Evolutionary conservation across 805 yeast species (phyloP), one percentile per base, ranked within the genome.

Genomic region (Jamesozyma spencerorum): DNA sequence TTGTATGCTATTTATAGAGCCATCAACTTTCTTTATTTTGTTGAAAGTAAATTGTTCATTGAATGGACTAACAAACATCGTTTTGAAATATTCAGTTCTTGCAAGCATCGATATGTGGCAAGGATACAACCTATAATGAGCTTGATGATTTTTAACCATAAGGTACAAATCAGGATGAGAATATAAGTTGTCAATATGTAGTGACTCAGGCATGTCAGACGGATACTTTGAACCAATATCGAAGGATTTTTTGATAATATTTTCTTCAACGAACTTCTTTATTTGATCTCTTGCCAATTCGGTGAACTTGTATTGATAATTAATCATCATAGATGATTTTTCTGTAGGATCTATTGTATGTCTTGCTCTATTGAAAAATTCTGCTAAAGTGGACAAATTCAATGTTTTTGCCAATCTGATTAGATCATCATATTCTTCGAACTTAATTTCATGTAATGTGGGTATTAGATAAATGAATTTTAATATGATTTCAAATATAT

Each of bases 51-150:
- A 7, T n/a, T 24, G 18, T 55, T 71, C 77, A 3, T 53, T 43
- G 42, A 74, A 73, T 1, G 68, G 55, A 1, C 84, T 76, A 8
- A 65, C 55, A 53, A 84, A 76, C 79, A 82, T 71, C 2, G 76
- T 69, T 38, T 69, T 74, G 51, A 75, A 84, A 56, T 79, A 83
- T 34, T 74, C 81, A 2, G 83, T 72, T 31, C 87, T 61, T 4
- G 70, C 58, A 18, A 84, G 54, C 37, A 83, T 70, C 0, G 83
- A 69, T 32, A 78, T 65, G 56, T 84, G 84, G 4, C 70, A 77
- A 1, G 90, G 88, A 51, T 75, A 82, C 43, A 66, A 68, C 0
- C 57, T 51, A 36, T 54, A 32, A 3, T 29, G 39, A 18, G 45
- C 46, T 2, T 63, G 64, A 4, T 58, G 51, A 8, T 49, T 36